Conservation (phyloP, 495 filamentous ascomycete genomes). For the Chlorociboria aeruginascens region DNA sequence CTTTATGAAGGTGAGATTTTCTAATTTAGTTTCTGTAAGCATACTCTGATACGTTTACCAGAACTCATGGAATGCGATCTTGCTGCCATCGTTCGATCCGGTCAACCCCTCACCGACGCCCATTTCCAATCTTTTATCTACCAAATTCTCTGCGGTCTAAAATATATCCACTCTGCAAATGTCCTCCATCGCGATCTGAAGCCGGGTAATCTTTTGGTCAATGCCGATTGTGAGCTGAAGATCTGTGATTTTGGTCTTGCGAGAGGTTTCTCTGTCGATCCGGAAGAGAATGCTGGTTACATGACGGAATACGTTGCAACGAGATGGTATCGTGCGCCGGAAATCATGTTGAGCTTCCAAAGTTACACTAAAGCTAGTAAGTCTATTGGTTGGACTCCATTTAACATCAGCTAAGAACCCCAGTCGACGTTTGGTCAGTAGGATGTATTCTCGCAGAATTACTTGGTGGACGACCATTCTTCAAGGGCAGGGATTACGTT, state of each 20-base stretch:
- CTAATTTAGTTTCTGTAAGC: neutral
- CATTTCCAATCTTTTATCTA: conserved; percentile 95
- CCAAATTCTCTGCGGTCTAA: conserved; percentile 88
- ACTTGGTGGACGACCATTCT: conserved; percentile 92
- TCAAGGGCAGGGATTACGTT: conserved; percentile 98
- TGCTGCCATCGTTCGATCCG: conserved; percentile 94
- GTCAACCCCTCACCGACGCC: conserved; percentile 90
- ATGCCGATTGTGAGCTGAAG: conserved; percentile 98
- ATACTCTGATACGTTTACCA: conserved; percentile 27
- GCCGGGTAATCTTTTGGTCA: conserved; percentile 92
- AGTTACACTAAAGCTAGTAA: conserved; percentile 98
- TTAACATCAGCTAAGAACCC: neutral
- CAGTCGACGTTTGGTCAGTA: conserved; percentile 98
- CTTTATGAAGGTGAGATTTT: conserved; percentile 75
- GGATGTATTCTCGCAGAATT: conserved; percentile 96
- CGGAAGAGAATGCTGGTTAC: conserved; percentile 96
- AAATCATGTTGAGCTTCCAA: conserved; percentile 99
- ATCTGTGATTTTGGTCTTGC: conserved; percentile 98
- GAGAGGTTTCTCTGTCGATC: conserved; percentile 90
- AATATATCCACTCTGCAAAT: conserved; percentile 98
- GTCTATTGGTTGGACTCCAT: conserved; percentile 24
- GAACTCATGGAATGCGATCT: conserved; percentile 99
- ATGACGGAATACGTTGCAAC: conserved; percentile 99
- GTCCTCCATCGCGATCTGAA: conserved; percentile 95
- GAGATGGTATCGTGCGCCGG: conserved; percentile 95